These are phyloP conservation scores for Salix suchowensis DNA, from an alignment of 345 rosid genomes.

Conservation along the genomic window DNA sequence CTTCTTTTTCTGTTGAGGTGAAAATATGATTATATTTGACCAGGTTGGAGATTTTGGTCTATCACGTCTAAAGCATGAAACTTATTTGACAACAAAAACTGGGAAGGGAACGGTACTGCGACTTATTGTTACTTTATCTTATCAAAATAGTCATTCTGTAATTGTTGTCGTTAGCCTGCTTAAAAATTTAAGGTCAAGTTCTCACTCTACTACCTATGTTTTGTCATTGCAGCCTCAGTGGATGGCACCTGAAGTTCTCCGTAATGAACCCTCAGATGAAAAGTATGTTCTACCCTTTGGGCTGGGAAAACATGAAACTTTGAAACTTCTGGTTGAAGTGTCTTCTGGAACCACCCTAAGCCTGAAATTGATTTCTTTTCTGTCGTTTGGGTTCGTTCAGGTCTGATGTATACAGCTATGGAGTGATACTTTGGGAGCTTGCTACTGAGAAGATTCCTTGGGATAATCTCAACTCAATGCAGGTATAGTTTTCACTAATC, in stretches of 20 bases:
- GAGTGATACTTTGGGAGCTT: constrained; percentile 92
- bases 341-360: background rate
- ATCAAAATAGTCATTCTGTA: background rate
- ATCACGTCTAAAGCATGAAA: constrained; percentile 86
- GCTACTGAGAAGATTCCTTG: constrained; percentile 95
- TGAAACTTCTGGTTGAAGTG: background rate
- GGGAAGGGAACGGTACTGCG: constrained; percentile 87
- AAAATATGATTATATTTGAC: constrained; percentile 8
- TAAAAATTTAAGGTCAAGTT: constrained; percentile 8
- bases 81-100: constrained; percentile 66
- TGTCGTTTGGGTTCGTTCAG: constrained; percentile 34
- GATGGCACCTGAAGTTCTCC: constrained; percentile 99
- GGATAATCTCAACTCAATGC: constrained; percentile 94
- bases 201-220: constrained; percentile 1
- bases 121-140: background rate
- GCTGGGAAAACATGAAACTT: constrained; percentile 1
- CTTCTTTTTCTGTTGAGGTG: background rate
- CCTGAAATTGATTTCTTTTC: background rate
- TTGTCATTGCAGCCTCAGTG: constrained; percentile 77
- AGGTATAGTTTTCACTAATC: constrained; percentile 43
- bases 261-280: constrained; percentile 92
- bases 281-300: constrained; percentile 50
- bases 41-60: constrained; percentile 99
- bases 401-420: constrained; percentile 95
- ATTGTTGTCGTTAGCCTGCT: background rate